Evolutionary conservation across 208 protist genomes (phyloP), one percentile per base, ranked within the genome.

Genomic region (Herpetomonas tarakana): DNA sequence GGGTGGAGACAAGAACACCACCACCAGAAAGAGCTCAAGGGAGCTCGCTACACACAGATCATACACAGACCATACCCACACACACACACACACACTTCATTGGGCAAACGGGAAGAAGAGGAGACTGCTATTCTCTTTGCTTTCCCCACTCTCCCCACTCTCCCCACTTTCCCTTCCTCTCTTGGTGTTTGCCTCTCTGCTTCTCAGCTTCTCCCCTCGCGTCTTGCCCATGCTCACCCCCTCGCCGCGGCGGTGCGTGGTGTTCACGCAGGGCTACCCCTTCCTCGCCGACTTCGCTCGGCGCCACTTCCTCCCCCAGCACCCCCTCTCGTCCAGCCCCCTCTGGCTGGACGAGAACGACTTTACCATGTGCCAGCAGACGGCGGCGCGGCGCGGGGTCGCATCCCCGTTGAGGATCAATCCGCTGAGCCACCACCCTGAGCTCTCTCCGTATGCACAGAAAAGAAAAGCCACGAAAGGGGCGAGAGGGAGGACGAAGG

Each of bases 331-430:
- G 9, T 63, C 72, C 25, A 69, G 64, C 27, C 71, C 68, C 38
- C 2, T 93, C 4, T 93, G 87, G 84, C 65, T 93, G 1, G 79
- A 78, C 49, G 79, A 91, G 52, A 51, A 68, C 0, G 87, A 93
- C 52, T 68, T 93, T 29, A 19, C 7, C 30, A 27, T 7, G 3
- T 51, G 29, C 0, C 25, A 65, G 9, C 6, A 28, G 24, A 1
- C 4, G 0, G 60, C 72, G 12, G 44, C 12, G 11, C 9, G 2
- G 0, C 21, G 26, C 12, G 41, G 61, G 2, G 1, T 57, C 3
- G 26, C 70, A 1, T 29, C 52, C n/a, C 73, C 71, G 14, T 29
- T 88, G 7, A 27, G 50, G 2, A 78, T 84, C 21, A 62, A 85
- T 51, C 55, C 65, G 21, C 67, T 68, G 46, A 75, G 70, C 0